Conservation (phyloP, 257 asterid species). For the Vinca minor region DNA sequence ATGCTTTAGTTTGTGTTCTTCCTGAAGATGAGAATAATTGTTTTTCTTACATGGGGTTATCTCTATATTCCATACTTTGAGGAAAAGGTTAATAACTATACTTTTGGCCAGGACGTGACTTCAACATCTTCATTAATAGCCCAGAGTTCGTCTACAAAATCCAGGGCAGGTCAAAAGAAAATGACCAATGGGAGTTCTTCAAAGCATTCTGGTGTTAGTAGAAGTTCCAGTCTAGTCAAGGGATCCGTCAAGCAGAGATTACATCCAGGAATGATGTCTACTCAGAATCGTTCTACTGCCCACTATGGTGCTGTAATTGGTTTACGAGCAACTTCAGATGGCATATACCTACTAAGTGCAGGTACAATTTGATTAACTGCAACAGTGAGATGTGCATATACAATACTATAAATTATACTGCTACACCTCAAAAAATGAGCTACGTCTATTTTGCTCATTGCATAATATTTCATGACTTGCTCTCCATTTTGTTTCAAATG, state of each 20-base stretch:
- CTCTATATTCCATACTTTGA: neutral
- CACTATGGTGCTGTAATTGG: conserved; percentile 94
- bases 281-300: conserved; percentile 85
- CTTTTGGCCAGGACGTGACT: conserved; percentile 32
- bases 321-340: conserved; percentile 74
- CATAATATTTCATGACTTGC: neutral
- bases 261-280: conserved; percentile 94
- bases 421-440: neutral
- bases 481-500: too few relatives aligned
- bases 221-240: conserved; percentile 45
- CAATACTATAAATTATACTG: neutral
- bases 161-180: conserved; percentile 56
- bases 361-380: conserved; percentile 40
- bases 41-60: neutral
- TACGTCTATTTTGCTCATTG: neutral
- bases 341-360: conserved; percentile 96
- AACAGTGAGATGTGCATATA: neutral
- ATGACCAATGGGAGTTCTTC: conserved; percentile 36
- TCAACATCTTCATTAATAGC: conserved; percentile 42
- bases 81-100: conserved; percentile 11
- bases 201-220: conserved; percentile 44
- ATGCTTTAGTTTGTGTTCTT: neutral
- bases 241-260: conserved; percentile 59
- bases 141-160: conserved; percentile 41
- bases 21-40: neutral